Conservation (phyloP, 2,329 filamentous ascomycete genomes). For the Paraphoma sp. region DNA sequence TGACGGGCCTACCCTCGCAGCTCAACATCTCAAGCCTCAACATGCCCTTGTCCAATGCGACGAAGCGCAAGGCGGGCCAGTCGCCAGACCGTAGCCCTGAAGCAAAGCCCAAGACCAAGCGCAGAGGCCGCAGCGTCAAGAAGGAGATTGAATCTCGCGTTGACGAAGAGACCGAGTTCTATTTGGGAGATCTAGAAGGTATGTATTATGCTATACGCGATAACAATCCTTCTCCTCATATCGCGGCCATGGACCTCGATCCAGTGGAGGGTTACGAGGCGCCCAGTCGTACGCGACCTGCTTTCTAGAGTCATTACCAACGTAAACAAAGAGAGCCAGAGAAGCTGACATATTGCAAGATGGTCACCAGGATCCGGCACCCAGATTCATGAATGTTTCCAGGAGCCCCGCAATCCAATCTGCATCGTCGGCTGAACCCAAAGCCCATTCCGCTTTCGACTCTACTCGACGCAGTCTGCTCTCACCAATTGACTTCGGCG, state of each 20-base stretch:
- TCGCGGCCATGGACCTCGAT: too few relatives aligned
- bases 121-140: neutral
- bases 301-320: too few relatives aligned
- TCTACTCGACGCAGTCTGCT: neutral
- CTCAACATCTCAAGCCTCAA: neutral
- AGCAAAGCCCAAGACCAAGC: conserved; percentile 6
- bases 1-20: neutral
- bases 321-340: too few relatives aligned
- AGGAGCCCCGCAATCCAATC: neutral
- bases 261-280: too few relatives aligned
- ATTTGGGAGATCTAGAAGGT: too few relatives aligned
- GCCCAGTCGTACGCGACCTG: too few relatives aligned
- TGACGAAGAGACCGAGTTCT: too few relatives aligned
- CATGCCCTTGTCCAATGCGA: neutral
- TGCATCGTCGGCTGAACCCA: neutral
- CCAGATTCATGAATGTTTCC: too few relatives aligned
- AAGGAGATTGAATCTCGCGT: neutral
- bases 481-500: neutral
- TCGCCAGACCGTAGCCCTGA: conserved; percentile 10
- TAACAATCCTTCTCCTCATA: too few relatives aligned
- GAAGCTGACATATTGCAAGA: too few relatives aligned
- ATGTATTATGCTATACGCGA: too few relatives aligned
- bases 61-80: conserved; percentile 10
- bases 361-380: too few relatives aligned
- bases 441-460: neutral